phyloP scores from a whole-genome alignment of 768 basidiomycete genomes.

The Mycena polygramma region DNA sequence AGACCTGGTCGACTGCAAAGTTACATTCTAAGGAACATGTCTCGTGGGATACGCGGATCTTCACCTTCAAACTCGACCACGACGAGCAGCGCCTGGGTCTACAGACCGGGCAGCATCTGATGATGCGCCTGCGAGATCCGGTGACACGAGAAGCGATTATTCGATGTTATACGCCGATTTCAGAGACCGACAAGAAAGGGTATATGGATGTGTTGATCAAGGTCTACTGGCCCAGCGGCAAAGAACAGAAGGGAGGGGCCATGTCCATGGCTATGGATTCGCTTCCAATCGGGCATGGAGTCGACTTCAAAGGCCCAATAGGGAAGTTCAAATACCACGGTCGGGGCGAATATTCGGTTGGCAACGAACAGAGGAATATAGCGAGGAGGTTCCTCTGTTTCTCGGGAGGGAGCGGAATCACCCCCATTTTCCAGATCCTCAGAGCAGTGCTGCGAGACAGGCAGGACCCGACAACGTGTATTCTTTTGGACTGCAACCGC shows the following conservation, averaged over 20 bases:
- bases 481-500: constrained; percentile 8
- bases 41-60: constrained; percentile 64
- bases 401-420: too few species aligned
- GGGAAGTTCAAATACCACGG: constrained; percentile 70
- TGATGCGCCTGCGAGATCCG: constrained; percentile 56
- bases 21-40: constrained; percentile 53
- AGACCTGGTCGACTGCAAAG: constrained; percentile 61
- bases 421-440: constrained; percentile 24
- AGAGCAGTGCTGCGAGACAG: constrained; percentile 14
- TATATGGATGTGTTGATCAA: constrained; percentile 69
- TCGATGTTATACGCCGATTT: constrained; percentile 74
- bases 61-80: constrained; percentile 61
- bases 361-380: constrained; percentile 48
- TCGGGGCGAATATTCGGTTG: constrained; percentile 49
- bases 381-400: constrained; percentile 55
- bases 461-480: constrained; percentile 20
- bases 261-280: constrained; percentile 63
- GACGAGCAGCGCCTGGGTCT: constrained; percentile 62
- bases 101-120: constrained; percentile 72
- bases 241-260: constrained; percentile 60
- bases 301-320: constrained; percentile 72
- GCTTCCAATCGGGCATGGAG: constrained; percentile 60
- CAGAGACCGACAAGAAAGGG: constrained; percentile 54
- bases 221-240: constrained; percentile 38
- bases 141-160: constrained; percentile 51